A percentile compares a stretch with the other conserved stretches of the same genome.
These are phyloP conservation scores for Eimeria sp. DNA, from an alignment of 169 alveolate genomes.

Conservation along the genomic window DNA sequence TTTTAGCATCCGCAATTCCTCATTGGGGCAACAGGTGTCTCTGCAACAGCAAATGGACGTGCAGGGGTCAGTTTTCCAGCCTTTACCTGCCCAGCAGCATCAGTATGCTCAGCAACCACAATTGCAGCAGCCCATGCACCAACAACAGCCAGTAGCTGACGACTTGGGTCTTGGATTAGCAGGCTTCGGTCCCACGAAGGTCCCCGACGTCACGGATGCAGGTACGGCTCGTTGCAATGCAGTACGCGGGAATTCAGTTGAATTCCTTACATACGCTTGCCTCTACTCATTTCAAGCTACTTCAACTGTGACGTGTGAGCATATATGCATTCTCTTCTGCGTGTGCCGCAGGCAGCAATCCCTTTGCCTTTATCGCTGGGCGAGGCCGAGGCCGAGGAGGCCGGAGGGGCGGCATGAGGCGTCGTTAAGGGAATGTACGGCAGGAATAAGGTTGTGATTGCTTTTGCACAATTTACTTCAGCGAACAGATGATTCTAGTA, in stretches of 20 bases:
- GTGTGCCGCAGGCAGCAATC: conserved; percentile 52
- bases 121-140: conserved; percentile 20
- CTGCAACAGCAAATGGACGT: conserved; percentile 68
- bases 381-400: conserved; percentile 73
- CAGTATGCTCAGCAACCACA: conserved; percentile 20
- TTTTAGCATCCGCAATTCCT: neutral
- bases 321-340: neutral
- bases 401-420: conserved; percentile 64
- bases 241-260: neutral
- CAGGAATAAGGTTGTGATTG: neutral
- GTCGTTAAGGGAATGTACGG: neutral
- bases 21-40: neutral
- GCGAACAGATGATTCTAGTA: neutral
- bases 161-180: conserved; percentile 47
- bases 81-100: neutral
- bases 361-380: conserved; percentile 57
- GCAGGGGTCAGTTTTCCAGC: conserved; percentile 35
- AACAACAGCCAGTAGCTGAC: conserved; percentile 31
- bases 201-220: conserved; percentile 19
- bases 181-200: conserved; percentile 58
- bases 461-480: neutral
- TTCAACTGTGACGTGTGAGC: neutral
- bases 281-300: neutral
- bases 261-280: neutral
- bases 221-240: conserved; percentile 14